Evolutionary conservation across 75 land plant genomes (phyloP), one percentile per base, ranked within the genome.

Genomic region (Adiantum capillusveneris): DNA sequence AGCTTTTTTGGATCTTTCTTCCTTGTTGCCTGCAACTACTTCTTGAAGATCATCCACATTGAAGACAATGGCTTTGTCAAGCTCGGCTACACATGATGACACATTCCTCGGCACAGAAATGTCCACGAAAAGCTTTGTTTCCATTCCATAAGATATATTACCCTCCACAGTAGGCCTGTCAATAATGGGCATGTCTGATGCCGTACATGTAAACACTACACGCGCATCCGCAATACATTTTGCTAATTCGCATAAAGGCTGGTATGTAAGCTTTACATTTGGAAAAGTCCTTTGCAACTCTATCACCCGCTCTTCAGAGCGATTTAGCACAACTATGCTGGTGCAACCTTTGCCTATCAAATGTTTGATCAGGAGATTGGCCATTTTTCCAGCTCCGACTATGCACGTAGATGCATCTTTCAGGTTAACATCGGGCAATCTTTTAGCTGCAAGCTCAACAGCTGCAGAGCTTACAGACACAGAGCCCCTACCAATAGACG

Each of bases 331-430:
- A 13, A 78, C 80, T 72, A 92, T 76, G 25, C 74, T 73, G 17
- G 64, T 82, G 74, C 88, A 87, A 9, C 97, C 97, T 73, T 92
- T 92, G 26, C 92, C 62, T 42, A 71, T 80, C 66, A 91, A 68
- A 72, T 91, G 97, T 52, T 87, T 91, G 66, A 92, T 79, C 25
- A 92, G 94, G 61, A 92, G 81, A 60, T 79, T 92, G 2, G 89
- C 87, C 97, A 92, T 92, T 50, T 92, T 92, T 45, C 97, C 97
- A 29, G 97, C 97, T 55, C 97, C 93, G 60, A 92, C 73, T 14
- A 87, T 79, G 68, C 87, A 42, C 73, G 87, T 83, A 43, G 78
- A 59, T 22, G 84, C 93, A 13, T 41, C 44, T 50, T 72, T 70
- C 0, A 72, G 29, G 29, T 72, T 64, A 12, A 63, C 62, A 16